Base-by-base conservation (phyloP, 2,329 filamentous ascomycete genomes). In the Mycocentrospora acerina region DNA sequence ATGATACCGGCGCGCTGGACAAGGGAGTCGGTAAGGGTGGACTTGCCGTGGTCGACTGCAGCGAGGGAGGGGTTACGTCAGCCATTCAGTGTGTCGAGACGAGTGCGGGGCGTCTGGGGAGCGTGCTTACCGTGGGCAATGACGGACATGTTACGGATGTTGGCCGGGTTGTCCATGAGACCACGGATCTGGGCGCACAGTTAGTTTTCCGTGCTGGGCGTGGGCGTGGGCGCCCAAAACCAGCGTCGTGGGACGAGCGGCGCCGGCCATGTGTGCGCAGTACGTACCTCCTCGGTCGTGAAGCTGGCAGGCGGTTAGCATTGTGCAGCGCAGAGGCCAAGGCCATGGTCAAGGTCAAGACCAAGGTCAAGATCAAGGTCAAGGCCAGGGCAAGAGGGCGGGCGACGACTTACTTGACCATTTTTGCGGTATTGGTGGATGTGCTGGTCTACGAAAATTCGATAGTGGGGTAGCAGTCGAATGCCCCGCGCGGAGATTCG, bases 41-140 rank as follows among this genome's bases (percentile, higher is more conserved):
- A 98, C 79, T 98, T 98, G 81, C 93, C 93, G 84, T 98, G 93
- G 78, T 98, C 93, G 85, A 98, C 82, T 82, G n/a, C n/a, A n/a
- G n/a, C n/a, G n/a, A 55, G 47, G 27, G 42, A 30, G 42, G 48
- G 42, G 43, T n/a, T 38, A 44, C 32, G 50, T 67, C 53, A 64
- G 60, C 49, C 27, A 44, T 46, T 24, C 37, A n/a, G 18, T 42
- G 25, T 26, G 41, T 36, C 32, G 26, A 38, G 26, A 35, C 31
- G 32, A 38, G 40, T 49, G 43, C 48, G 52, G 53, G 42, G 37
- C 35, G 18, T 27, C 26, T 22, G 18, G 45, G 31, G 19, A 22
- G 19, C 5, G 35, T 37, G 50, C 77, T 69, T 75, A 82, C 79
- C 90, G 81, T 98, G 93, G 75, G 93, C 93, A 89, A 97, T 97